Base-by-base conservation (phyloP, 352 stramenopile genomes). In the Phytophthora cryptogea region DNA sequence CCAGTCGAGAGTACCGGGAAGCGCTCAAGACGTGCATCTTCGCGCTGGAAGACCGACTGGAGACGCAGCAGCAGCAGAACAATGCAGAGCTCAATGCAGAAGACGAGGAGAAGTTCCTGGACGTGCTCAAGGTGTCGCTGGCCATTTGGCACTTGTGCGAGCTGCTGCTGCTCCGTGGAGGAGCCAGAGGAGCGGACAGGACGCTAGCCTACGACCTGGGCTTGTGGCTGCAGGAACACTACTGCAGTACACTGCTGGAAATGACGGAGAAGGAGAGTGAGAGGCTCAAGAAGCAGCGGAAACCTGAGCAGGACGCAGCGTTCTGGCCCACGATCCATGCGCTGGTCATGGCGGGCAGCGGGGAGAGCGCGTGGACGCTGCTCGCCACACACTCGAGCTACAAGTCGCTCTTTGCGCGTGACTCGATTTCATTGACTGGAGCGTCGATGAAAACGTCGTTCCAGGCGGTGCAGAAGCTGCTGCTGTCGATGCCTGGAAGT, bases 131-230 rank as follows among this genome's bases (percentile, higher is more conserved):
- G 66, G 83, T 89, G 8, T 90, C 85, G 36, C 66, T 94, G 27
- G 83, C 85, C 14, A 74, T 94, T 14, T 90, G 82, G 78, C 83
- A 92, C 55, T 49, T 94, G 42, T 91, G 85, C 28, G 85, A 94
- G 60, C 61, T 94, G 41, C 66, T 92, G 26, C 78, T 91, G 20
- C 70, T 94, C 8, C 80, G 86, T 54, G 67, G 71, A 40, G 78
- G 78, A 35, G 60, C 64, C 5, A 71, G 76, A 52, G 61, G 70
- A 51, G 75, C 80, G 31, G 81, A 93, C 63, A 72, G 61, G 32
- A 59, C 63, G 26, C 63, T 90, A 32, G 78, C 83, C 5, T 94
- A 94, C 67, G 83, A 89, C 26, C 59, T 94, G 37, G 85, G 73
- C 8, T 42, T 49, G 10, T 94, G 85, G 85, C 71, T 94, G 14